Percentiles rank a stretch among this genome's conserved stretches.
phyloP scores from a whole-genome alignment of 257 asterid genomes.

The Thymus mandschuricus region DNA sequence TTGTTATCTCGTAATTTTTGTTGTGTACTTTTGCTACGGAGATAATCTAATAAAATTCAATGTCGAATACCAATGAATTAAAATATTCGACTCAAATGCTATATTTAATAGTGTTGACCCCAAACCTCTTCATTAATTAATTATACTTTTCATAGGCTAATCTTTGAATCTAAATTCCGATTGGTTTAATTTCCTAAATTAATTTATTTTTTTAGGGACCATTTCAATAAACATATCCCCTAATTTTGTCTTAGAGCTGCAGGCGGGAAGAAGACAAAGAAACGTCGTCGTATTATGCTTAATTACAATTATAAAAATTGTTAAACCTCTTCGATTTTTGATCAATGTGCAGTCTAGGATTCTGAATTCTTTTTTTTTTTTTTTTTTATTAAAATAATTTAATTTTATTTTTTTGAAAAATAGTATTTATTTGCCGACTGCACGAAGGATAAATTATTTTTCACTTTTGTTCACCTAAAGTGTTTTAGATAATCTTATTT shows the following conservation, averaged over 20 bases:
- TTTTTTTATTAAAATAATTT: background rate
- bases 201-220: slow-evolving; percentile 6
- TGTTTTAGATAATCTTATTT: slow-evolving; percentile 1
- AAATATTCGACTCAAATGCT: slow-evolving; percentile 3
- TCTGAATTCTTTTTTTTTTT: background rate
- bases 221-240: background rate
- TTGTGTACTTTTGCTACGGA: background rate
- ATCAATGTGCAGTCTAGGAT: slow-evolving; percentile 5
- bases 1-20: background rate
- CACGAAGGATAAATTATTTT: background rate
- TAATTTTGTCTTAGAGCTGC: slow-evolving; percentile 24
- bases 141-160: background rate
- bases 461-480: background rate
- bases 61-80: slow-evolving; percentile 7
- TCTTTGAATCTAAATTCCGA: background rate
- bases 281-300: slow-evolving; percentile 7
- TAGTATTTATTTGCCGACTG: slow-evolving; percentile 23
- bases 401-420: background rate
- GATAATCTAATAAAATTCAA: background rate
- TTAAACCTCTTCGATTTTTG: background rate
- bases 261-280: slow-evolving; percentile 23
- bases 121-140: background rate
- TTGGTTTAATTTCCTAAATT: background rate
- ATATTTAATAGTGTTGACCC: background rate
- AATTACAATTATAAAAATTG: background rate